These are phyloP conservation scores for Discostella pseudostelligera DNA, from an alignment of 108 stramenopile genomes.

Conservation along the genomic window DNA sequence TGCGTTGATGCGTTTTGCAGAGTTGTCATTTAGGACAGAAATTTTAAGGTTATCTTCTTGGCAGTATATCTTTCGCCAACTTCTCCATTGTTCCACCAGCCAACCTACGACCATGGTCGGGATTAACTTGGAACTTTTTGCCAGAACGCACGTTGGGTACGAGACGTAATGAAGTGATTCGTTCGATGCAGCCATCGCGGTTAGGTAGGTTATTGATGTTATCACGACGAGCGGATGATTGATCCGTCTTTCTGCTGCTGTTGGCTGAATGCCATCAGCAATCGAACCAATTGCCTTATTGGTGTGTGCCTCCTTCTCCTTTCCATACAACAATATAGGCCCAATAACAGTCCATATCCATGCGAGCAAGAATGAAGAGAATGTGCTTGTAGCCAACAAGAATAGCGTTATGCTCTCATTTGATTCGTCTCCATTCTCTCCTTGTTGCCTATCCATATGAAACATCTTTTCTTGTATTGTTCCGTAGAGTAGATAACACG, in stretches of 20 bases:
- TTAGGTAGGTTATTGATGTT: slow-evolving; percentile 61
- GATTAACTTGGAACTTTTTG: slow-evolving; percentile 93
- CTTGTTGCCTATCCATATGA: slow-evolving; percentile 11
- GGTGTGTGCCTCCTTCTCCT: neutral
- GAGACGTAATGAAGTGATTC: slow-evolving; percentile 81
- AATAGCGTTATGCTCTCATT: slow-evolving; percentile 63
- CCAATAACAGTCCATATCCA: slow-evolving; percentile 56
- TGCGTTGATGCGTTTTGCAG: slow-evolving; percentile 38
- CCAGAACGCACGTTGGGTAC: slow-evolving; percentile 91
- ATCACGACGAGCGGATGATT: slow-evolving; percentile 49
- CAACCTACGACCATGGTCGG: slow-evolving; percentile 88
- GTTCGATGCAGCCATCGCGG: slow-evolving; percentile 79
- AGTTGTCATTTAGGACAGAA: neutral
- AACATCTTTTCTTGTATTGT: slow-evolving; percentile 76
- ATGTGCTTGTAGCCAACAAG: slow-evolving; percentile 58
- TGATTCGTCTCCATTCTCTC: slow-evolving; percentile 24
- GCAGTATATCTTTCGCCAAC: no score
- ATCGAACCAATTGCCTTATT: no score
- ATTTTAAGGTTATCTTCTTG: no score
- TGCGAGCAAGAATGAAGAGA: slow-evolving; percentile 66
- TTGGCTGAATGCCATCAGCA: neutral
- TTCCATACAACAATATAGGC: neutral
- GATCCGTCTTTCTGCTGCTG: slow-evolving; percentile 16
- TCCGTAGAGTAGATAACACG: slow-evolving; percentile 78
- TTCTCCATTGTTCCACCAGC: slow-evolving; percentile 49